Base-by-base conservation (phyloP, 2,329 filamentous ascomycete species). In the Ilyonectria destructans region DNA sequence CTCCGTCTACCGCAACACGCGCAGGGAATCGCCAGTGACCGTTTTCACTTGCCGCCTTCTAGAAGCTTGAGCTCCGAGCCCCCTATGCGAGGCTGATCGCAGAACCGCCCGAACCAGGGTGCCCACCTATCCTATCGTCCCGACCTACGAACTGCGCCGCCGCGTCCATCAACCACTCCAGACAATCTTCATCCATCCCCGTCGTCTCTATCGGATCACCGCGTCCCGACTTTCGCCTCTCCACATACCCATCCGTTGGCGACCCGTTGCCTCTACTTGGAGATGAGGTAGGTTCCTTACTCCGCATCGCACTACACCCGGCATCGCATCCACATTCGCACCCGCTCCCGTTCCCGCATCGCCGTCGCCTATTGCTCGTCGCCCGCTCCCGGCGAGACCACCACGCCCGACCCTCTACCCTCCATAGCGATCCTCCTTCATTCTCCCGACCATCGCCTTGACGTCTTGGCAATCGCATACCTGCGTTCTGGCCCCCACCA, bases 1-100 rank as follows among this genome's bases (percentile, higher is more conserved):
- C 49, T 46, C 40, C 51, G 56, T 33, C 63, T 26, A 31, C 49
- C 43, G 33, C 49, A 70, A 68, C 65, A 71, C 60, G 63, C 68
- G 71, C 67, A 60, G 54, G 48, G 51, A 59, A 23, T 62, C 46
- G 55, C 58, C 52, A 37, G 58, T 55, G 46, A 58, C 64, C 51
- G 51, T 61, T 48, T 61, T 37, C 64, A 58, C 58, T 63, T 58
- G 70, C 65, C 68, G 60, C 68, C 74, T 76, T 76, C 74, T 76
- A 76, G 74, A 76, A 76, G 71, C 67, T 58, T 61, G 33, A 69
- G 60, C 60, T 69, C 66, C 66, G 58, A 68, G 66, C 57, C 70
- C 69, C 72, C 72, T 75, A 76, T 76, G 74, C 74, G 74, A 76
- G 74, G 74, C 72, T 75, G 74, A 76, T 76, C 74, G 71, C 69